Evolutionary conservation across 2,329 filamentous ascomycete species (phyloP).

Genomic region (Xylariaceae sp.): DNA sequence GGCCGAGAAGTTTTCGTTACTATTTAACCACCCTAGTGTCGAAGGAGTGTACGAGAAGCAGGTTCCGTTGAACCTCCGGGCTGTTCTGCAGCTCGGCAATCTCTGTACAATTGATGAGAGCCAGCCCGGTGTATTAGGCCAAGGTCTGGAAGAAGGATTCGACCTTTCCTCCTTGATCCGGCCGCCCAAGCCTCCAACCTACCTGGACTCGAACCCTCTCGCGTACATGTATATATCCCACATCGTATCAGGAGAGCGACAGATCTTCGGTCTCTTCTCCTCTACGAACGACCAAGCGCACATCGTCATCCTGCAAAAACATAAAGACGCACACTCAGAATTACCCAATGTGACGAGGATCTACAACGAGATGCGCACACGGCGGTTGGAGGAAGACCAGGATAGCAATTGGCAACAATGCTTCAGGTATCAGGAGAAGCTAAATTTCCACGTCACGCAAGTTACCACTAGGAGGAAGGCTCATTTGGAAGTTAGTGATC

Average conservation of each 20-base stretch:
- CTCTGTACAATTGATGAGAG: constrained; percentile 88
- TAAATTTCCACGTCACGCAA: constrained; percentile 81
- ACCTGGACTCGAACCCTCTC: constrained; percentile 69
- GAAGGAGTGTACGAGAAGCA: constrained; percentile 97
- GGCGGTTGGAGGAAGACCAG: constrained; percentile 59
- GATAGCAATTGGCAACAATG: constrained; percentile 71
- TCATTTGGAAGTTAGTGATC: constrained; percentile 78
- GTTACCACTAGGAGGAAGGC: constrained; percentile 88
- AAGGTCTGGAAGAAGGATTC: constrained; percentile 89
- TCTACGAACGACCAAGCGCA: constrained; percentile 74
- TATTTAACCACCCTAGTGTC: constrained; percentile 90
- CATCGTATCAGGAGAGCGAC: constrained; percentile 80
- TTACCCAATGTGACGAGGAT: constrained; percentile 87
- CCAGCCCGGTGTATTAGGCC: constrained; percentile 85
- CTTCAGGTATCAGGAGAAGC: constrained; percentile 79
- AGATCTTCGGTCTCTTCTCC: constrained; percentile 92
- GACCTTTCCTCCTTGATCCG: constrained; percentile 72
- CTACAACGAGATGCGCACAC: constrained; percentile 70
- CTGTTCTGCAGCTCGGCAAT: constrained; percentile 83
- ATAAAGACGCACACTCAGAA: constrained; percentile 69
- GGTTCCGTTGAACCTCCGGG: constrained; percentile 78
- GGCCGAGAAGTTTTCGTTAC: constrained; percentile 69
- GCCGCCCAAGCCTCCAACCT: constrained; percentile 58
- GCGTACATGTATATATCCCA: constrained; percentile 92
- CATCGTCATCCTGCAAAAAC: constrained; percentile 81